Evolutionary conservation across 2,329 filamentous ascomycete species (phyloP), one percentile per base, ranked within the genome.

Genomic region (Incumbomyces delicatus): DNA sequence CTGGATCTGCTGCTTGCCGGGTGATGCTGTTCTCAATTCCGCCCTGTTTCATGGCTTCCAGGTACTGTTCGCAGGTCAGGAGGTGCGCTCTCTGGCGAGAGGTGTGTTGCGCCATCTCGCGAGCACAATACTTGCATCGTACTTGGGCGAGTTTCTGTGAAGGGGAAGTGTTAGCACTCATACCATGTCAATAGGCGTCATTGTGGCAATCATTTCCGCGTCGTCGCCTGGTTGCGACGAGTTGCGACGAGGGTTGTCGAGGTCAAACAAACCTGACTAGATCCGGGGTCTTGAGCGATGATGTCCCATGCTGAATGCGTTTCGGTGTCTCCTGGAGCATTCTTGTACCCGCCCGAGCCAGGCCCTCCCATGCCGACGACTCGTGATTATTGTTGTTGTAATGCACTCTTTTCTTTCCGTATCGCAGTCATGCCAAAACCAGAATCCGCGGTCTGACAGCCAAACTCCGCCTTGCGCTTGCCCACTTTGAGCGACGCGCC

Each of bases 231-330:
- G 8, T 4, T 27, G 22, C 22, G 22, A 27, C 22, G 22, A 27
- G n/a, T n/a, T n/a, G n/a, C n/a, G n/a, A n/a, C n/a, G 8, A 27
- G 8, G 22, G 22, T 5, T 27, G 22, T 31, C n/a, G 17, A 45
- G 13, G 36, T 46, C 22, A 30, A 46, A 40, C 31, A 38, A 45
- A 57, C 53, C 54, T 57, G 54, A 16, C 48, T 52, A 35, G 49
- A 52, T 29, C 52, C 50, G 20, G 56, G 56, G 41, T 55, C 54
- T 44, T 53, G 51, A 33, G 51, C 49, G 20, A 58, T 56, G 38
- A 58, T 56, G 32, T 58, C 54, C 56, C 56, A 58, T 54, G 56
- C 56, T 48, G 54, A 57, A 41, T 58, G 56, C 39, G 54, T 57
- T 39, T 58, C 56, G 29, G 51, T 53, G 36, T 58, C 56, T 33